Evolutionary conservation across 176 grass and related monocot genomes (phyloP).

Genomic region (Phoenix dactylifera): DNA sequence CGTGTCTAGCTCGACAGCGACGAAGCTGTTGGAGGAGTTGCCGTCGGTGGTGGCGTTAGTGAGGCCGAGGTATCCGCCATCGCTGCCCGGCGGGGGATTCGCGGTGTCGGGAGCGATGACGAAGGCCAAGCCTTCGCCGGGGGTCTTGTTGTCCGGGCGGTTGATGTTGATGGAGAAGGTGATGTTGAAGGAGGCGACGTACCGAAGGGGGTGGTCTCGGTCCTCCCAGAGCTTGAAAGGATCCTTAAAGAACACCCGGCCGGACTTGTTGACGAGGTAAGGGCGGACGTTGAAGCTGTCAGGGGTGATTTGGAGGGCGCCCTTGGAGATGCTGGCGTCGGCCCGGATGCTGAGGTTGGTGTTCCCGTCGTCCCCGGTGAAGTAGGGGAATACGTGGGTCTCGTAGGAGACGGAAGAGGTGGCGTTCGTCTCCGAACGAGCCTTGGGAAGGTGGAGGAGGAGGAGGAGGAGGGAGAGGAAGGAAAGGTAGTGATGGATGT

Average conservation of each 20-base stretch:
- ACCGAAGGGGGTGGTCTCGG: not conserved
- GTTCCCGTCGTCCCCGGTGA: not conserved
- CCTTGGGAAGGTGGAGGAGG: no score
- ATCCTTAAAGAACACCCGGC: conserved; percentile 21
- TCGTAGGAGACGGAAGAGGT: no score
- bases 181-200: conserved; percentile 45
- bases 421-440: no score
- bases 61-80: conserved; percentile 47
- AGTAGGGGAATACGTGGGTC: conserved; percentile 16
- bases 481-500: no score
- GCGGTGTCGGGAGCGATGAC: conserved; percentile 21
- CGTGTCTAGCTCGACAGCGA: conserved; percentile 60
- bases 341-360: not conserved
- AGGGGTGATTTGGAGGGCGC: conserved; percentile 51
- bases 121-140: conserved; percentile 36
- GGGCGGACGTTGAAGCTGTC: not conserved
- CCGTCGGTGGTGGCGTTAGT: conserved; percentile 25
- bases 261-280: conserved; percentile 29
- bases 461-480: no score
- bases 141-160: not conserved
- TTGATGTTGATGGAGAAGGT: conserved; percentile 46
- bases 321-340: conserved; percentile 9
- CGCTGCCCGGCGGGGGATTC: conserved; percentile 22
- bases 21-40: conserved; percentile 13
- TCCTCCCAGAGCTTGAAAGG: conserved; percentile 32